Evolutionary conservation across 2,329 filamentous ascomycete genomes (phyloP), one percentile per base, ranked within the genome.

Genomic region (Nemania abortiva): DNA sequence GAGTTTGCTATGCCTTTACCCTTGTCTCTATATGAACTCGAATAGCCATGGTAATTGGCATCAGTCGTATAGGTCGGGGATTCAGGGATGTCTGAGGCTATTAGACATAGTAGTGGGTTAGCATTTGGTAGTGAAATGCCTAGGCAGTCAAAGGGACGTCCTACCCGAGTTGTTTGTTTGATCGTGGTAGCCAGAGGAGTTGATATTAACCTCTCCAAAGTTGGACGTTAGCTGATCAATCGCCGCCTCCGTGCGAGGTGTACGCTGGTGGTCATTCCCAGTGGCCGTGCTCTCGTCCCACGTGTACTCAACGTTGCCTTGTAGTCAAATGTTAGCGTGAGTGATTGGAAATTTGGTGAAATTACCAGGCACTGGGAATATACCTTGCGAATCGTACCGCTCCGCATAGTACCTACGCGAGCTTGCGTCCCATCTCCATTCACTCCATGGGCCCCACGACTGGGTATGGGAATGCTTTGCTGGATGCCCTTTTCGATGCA

Each of bases 401-500:
- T 74, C 71, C 53, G 42, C 27, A 70, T 75, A 77, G 53, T 65
- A 77, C 47, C 69, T 70, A 42, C 69, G 54, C 57, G 73, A 68
- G 55, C 65, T 53, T 29, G 72, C 67, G 52, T 75, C 70, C 73
- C 73, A 77, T 70, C 73, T 75, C 70, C 70, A 74, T 13, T 74
- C 72, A 65, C 74, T 77, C 74, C 75, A 76, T 45, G 53, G 24
- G 39, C 66, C 57, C 67, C 63, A 64, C 63, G 69, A 64, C 58
- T 73, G 73, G 72, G 73, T 66, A 59, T 72, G 59, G 66, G 64
- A 63, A 59, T 63, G 58, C 66, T 73, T 72, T 56, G 67, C 29
- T 68, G 64, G 45, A 49, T 70, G 66, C 67, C 76, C 74, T 68
- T 73, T 73, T 56, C 73, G 72, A 68, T 73, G 74, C 76, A 78